phyloP scores from a whole-genome alignment of 1,139 yeast genomes.

The Torulaspora pretoriensis region DNA sequence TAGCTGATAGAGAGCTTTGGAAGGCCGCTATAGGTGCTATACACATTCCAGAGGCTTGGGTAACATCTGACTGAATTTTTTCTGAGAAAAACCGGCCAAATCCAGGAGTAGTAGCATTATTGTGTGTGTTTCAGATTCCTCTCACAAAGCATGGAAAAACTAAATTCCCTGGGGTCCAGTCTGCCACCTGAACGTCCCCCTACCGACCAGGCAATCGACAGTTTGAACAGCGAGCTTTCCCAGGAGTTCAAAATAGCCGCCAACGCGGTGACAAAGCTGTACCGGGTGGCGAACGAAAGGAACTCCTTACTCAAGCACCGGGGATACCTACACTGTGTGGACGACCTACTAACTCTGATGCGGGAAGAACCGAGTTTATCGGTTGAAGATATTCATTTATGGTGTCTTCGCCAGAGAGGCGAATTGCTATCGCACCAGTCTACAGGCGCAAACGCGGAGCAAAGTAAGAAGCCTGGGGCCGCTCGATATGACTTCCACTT shows the following conservation, averaged over 20 bases:
- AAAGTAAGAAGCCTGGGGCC: constrained; percentile 1
- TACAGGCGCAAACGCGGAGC: not conserved
- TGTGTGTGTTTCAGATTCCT: not conserved
- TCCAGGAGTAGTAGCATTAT: not conserved
- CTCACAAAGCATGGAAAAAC: constrained; percentile 23
- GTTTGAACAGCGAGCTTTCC: constrained; percentile 25
- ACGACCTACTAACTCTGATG: constrained; percentile 21
- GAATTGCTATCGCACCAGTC: constrained; percentile 15
- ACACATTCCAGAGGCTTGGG: not conserved
- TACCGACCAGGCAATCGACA: constrained; percentile 27
- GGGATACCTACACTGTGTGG: constrained; percentile 29
- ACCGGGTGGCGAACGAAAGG: constrained; percentile 29
- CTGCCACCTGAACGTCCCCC: constrained; percentile 34
- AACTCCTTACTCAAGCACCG: constrained; percentile 28
- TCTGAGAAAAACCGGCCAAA: not conserved
- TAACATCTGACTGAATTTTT: not conserved
- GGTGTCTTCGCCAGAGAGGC: constrained; percentile 23
- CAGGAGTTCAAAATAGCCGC: constrained; percentile 34
- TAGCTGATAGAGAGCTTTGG: not conserved
- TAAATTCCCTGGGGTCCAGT: constrained; percentile 24
- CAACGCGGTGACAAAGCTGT: constrained; percentile 31
- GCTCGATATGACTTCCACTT: constrained; percentile 13
- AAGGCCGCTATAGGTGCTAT: not conserved
- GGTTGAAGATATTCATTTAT: constrained; percentile 20
- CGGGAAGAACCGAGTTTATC: constrained; percentile 11